Evolutionary conservation across 2,329 filamentous ascomycete genomes (phyloP), one percentile per base, ranked within the genome.

Genomic region (Colletotrichum sp.): DNA sequence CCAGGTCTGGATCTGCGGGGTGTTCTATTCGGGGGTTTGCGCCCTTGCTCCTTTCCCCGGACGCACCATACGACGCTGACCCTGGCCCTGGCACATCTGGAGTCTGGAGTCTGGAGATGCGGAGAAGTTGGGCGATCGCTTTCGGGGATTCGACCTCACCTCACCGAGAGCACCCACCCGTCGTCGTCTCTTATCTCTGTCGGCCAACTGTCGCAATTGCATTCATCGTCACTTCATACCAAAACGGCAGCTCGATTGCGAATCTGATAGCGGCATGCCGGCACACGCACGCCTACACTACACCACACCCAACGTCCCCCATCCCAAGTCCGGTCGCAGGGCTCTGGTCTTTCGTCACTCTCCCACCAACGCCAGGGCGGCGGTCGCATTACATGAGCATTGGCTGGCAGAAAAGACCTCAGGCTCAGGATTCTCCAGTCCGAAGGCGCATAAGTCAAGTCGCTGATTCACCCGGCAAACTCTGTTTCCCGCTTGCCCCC

Each of bases 401-500:
- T 59, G 44, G 55, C 72, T 75, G 32, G 69, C 34, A 65, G 62
- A 52, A 52, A 52, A 52, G n/a, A 60, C 5, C 16, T 49, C 44
- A 62, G 52, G 62, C 62, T 64, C 32, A 39, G 44, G 32, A 55
- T 13, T 52, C 28, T 28, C 34, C 26, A 66, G 28, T 13, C 65
- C 44, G 65, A 28, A 63, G 70, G 73, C 44, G 73, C 73, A 73
- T 69, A 73, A 73, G 70, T 76, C 70, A 34, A 49, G 57, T 59
- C 73, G 64, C 70, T 73, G 73, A 76, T 76, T 76, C 70, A 76
- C 44, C 70, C 34, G 32, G 73, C 70, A 76, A 76, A 76, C 70
- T 76, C 36, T 76, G 39, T 69, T 73, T 65, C 16, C 49, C 49
- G 59, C 64, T 18, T 73, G 28, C 64, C 49, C 69, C 73, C 73